phyloP scores from a whole-genome alignment of 495 filamentous ascomycete genomes.

The Copromyces sp. region DNA sequence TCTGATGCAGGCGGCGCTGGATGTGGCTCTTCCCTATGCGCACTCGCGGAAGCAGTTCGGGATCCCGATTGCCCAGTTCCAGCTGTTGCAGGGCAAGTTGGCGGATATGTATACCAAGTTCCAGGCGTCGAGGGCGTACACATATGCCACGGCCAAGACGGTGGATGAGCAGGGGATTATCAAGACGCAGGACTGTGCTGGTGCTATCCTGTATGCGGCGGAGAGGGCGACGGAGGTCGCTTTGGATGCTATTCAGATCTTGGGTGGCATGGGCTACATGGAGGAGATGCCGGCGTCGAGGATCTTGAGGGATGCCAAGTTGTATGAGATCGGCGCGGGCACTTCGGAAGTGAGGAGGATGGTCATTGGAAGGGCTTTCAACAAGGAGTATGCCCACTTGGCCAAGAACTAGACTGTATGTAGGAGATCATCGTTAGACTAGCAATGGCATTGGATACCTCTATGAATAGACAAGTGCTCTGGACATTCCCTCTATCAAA shows the following conservation, averaged over 20 bases:
- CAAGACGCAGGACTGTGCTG: conserved; percentile 86
- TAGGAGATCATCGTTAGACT: not conserved
- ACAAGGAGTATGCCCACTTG: conserved; percentile 65
- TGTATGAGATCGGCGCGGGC: conserved; percentile 97
- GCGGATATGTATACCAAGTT: conserved; percentile 97
- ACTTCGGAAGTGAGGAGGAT: conserved; percentile 90
- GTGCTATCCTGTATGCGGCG: conserved; percentile 86
- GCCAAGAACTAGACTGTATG: conserved; percentile 8
- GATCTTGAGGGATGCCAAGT: conserved; percentile 64
- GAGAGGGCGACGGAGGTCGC: conserved; percentile 85
- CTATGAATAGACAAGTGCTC: not conserved
- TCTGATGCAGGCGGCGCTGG: conserved; percentile 88
- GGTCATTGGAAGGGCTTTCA: conserved; percentile 91
- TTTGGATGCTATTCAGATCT: conserved; percentile 83
- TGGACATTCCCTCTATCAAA: not conserved
- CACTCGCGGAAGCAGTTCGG: conserved; percentile 87
- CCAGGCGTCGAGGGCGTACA: conserved; percentile 70
- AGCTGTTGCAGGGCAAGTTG: conserved; percentile 85
- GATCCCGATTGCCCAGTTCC: conserved; percentile 80
- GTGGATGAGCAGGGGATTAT: conserved; percentile 65
- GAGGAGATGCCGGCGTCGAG: conserved; percentile 90
- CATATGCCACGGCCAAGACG: conserved; percentile 60
- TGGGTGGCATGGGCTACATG: conserved; percentile 93
- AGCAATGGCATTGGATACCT: not conserved
- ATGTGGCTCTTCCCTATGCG: conserved; percentile 80